Conservation (phyloP, 2,329 filamentous ascomycete genomes). For the Shiraia bambusicola region DNA sequence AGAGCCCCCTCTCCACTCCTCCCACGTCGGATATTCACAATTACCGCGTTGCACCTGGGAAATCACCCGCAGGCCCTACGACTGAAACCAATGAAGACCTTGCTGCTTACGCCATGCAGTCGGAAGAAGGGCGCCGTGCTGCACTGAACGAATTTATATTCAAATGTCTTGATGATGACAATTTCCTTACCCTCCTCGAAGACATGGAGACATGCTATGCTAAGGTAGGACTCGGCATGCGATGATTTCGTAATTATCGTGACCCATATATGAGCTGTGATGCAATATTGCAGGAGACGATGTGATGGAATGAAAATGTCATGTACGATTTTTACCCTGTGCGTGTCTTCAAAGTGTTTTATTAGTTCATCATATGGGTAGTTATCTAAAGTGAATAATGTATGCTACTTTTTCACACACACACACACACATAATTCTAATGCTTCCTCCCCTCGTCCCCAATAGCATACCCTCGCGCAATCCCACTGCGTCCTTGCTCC, state of each 20-base stretch:
- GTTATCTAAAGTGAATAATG: no score
- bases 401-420: no score
- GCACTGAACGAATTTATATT: conserved; percentile 55
- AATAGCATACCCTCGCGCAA: conserved; percentile 85
- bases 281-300: background rate
- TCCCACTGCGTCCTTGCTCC: conserved; percentile 82
- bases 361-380: no score
- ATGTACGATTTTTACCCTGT: no score
- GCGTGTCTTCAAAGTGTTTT: no score
- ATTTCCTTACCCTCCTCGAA: conserved; percentile 54
- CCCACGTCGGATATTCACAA: conserved; percentile 5
- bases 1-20: conserved; percentile 6
- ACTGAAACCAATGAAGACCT: conserved; percentile 13
- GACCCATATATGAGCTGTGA: background rate
- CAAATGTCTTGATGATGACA: conserved; percentile 51
- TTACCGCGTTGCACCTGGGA: background rate
- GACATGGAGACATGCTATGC: conserved; percentile 55
- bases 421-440: conserved; percentile 17
- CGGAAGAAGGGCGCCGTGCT: conserved; percentile 44
- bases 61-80: background rate
- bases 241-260: background rate
- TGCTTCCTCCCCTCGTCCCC: conserved; percentile 52
- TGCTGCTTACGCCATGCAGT: conserved; percentile 42
- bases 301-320: conserved; percentile 2
- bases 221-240: conserved; percentile 22